Conservation (phyloP, 148 eudicot species). For the Cornus florida region DNA sequence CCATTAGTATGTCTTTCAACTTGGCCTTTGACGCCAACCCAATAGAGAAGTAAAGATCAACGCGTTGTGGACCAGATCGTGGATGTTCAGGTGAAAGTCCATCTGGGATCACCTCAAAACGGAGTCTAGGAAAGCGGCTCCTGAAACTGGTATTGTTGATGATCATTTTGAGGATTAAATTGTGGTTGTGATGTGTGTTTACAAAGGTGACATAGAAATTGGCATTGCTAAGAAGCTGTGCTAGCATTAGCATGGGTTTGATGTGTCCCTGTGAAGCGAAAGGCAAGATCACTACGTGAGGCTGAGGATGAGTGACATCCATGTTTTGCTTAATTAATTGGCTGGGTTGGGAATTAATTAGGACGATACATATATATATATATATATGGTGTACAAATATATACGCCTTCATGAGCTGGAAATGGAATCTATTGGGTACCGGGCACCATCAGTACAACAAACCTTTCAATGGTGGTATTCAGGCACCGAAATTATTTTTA, state of each 20-base stretch:
- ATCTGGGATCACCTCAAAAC: constrained; percentile 16
- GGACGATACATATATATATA: too few species aligned
- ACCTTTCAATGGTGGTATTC: too few species aligned
- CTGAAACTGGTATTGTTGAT: neutral
- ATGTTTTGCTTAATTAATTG: neutral
- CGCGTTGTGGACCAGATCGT: neutral
- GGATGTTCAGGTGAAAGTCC: constrained; percentile 23
- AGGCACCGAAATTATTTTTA: too few species aligned
- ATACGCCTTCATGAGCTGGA: too few species aligned
- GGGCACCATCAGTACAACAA: too few species aligned
- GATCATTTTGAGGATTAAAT: too few species aligned
- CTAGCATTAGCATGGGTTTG: constrained; percentile 26
- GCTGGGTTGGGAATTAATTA: too few species aligned
- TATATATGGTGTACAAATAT: too few species aligned
- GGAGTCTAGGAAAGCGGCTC: neutral
- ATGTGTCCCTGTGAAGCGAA: constrained; percentile 30
- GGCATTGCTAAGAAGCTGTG: constrained; percentile 18
- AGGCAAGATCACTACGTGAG: constrained; percentile 18
- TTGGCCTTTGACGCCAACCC: neutral
- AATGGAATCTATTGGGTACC: too few species aligned
- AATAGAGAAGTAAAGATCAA: constrained; percentile 7
- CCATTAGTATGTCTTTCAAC: constrained; percentile 4
- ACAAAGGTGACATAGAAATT: constrained; percentile 14
- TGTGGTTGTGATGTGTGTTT: constrained; percentile 1
- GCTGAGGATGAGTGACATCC: neutral